phyloP scores from a whole-genome alignment of 352 stramenopile species.

The Elongisporangium anandrum region DNA sequence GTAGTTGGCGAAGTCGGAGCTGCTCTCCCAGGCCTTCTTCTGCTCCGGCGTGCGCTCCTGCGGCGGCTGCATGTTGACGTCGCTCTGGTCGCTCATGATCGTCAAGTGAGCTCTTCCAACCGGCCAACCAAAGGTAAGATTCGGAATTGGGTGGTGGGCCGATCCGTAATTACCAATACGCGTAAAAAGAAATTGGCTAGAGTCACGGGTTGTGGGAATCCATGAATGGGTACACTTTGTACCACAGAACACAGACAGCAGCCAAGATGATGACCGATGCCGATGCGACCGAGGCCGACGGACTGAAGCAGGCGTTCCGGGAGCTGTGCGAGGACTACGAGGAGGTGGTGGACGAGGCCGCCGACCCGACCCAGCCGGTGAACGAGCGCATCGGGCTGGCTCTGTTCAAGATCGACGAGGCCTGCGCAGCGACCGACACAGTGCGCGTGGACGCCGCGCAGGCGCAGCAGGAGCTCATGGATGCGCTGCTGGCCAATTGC shows the following conservation, averaged over 20 bases:
- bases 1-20: slow-evolving; percentile 89
- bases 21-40: slow-evolving; percentile 82
- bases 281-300: slow-evolving; percentile 6
- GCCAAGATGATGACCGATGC: slow-evolving; percentile 7
- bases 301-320: slow-evolving; percentile 47
- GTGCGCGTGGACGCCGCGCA: slow-evolving; percentile 48
- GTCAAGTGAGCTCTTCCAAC: neutral
- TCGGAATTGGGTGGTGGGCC: neutral
- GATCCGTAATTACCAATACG: slow-evolving; percentile 1
- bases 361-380: slow-evolving; percentile 43
- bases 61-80: slow-evolving; percentile 12
- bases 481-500: slow-evolving; percentile 58
- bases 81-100: slow-evolving; percentile 10
- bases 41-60: slow-evolving; percentile 63
- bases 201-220: no score
- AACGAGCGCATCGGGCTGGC: slow-evolving; percentile 73
- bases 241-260: neutral
- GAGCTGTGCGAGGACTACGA: slow-evolving; percentile 61
- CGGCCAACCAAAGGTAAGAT: neutral
- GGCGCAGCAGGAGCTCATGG: slow-evolving; percentile 43
- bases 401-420: slow-evolving; percentile 83
- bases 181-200: neutral
- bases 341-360: slow-evolving; percentile 59
- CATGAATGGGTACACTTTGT: neutral
- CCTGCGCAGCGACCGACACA: slow-evolving; percentile 37